These are phyloP conservation scores for Lotus japonicus DNA, from an alignment of 306 rosid species.

Conservation along the genomic window DNA sequence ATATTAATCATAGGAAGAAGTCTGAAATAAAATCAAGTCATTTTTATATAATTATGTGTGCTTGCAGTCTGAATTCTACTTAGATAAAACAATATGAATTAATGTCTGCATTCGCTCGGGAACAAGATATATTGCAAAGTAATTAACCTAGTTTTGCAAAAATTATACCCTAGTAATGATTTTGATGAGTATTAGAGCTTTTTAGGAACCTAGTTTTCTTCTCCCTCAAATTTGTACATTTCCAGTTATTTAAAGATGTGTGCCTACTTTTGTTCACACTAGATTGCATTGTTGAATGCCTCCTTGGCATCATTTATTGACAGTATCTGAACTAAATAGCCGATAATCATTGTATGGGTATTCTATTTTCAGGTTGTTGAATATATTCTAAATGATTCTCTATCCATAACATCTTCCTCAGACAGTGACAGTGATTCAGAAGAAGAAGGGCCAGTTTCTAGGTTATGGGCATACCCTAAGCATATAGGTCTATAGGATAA, in stretches of 20 bases:
- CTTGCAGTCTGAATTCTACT: too few relatives aligned
- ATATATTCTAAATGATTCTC: conserved; percentile 48
- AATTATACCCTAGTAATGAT: not conserved
- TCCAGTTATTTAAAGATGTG: not conserved
- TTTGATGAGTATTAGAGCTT: not conserved
- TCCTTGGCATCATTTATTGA: not conserved
- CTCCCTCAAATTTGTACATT: not conserved
- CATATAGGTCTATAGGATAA: conserved; percentile 39
- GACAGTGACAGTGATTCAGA: conserved; percentile 83
- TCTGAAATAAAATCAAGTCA: too few relatives aligned
- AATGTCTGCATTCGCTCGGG: too few relatives aligned
- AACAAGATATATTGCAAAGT: too few relatives aligned
- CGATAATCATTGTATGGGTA: not conserved
- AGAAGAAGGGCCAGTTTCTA: conserved; percentile 30
- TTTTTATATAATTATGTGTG: too few relatives aligned
- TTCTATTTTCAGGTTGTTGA: conserved; percentile 50
- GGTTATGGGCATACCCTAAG: conserved; percentile 64
- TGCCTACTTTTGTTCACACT: too few relatives aligned
- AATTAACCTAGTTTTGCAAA: too few relatives aligned
- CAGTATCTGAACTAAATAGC: not conserved
- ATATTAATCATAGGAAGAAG: too few relatives aligned
- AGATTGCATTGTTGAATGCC: not conserved
- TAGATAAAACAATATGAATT: too few relatives aligned
- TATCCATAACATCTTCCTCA: conserved; percentile 38
- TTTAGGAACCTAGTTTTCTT: not conserved